These are phyloP conservation scores for Coniochaeta sp. DNA, from an alignment of 2,329 filamentous ascomycete genomes.

Conservation along the genomic window DNA sequence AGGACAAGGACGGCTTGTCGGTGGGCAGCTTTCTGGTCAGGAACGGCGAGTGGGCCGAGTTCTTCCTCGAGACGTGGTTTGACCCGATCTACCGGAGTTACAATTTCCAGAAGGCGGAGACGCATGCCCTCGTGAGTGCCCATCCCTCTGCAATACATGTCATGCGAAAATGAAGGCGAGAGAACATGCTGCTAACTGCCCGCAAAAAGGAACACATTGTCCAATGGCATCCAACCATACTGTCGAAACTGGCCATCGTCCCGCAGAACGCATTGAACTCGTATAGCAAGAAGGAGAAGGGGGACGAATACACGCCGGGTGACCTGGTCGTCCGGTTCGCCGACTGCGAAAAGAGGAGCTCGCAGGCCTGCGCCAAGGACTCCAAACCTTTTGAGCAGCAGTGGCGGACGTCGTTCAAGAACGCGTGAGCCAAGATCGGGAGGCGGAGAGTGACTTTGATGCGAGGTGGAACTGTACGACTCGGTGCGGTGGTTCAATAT, in stretches of 20 bases:
- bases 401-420: constrained; percentile 42
- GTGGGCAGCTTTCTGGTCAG: constrained; percentile 72
- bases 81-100: constrained; percentile 90
- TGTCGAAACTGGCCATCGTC: constrained; percentile 84
- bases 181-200: constrained; percentile 18
- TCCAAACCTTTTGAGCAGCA: constrained; percentile 46
- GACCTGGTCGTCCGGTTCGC: constrained; percentile 78
- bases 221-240: constrained; percentile 94
- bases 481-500: neutral
- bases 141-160: neutral
- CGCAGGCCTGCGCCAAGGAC: constrained; percentile 64
- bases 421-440: constrained; percentile 26
- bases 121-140: constrained; percentile 70
- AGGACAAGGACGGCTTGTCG: constrained; percentile 74
- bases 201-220: constrained; percentile 71
- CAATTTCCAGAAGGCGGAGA: constrained; percentile 93
- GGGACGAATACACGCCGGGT: constrained; percentile 68
- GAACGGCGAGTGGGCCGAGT: constrained; percentile 85
- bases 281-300: constrained; percentile 53
- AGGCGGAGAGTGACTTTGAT: neutral
- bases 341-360: constrained; percentile 55
- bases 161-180: neutral
- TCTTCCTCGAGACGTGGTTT: constrained; percentile 92
- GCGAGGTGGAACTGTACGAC: neutral
- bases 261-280: constrained; percentile 79